Base-by-base conservation (phyloP, 208 protist species). In the Trichomonas vaginalis region DNA sequence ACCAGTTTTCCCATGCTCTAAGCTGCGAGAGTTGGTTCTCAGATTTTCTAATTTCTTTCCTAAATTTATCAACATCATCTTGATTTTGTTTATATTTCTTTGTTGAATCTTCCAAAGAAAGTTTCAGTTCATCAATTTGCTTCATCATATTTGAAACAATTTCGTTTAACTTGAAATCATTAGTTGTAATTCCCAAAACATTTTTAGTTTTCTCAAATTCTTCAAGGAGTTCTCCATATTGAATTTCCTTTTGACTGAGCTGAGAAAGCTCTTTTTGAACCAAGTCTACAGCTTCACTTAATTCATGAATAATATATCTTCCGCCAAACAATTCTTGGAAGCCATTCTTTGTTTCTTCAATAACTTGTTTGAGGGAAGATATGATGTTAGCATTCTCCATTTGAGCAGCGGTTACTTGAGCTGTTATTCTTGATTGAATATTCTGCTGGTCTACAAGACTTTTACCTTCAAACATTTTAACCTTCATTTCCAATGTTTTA, bases 1-100 rank as follows among this genome's bases (percentile, higher is more conserved):
- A 42, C 86, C 86, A 92, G n/a, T 51, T 92, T 92, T 92, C 86
- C 86, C 86, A 92, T 49, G 42, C 40, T 92, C 51, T 92, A 4
- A 92, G 46, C 17, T n/a, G 15, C 0, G 37, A 39, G 10, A 92
- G 1, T 47, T 92, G 45, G 14, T 14, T 39, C 37, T 92, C 86
- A 49, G 17, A 17, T 47, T 51, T 92, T 51, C 45, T 92, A 0
- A 42, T 48, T 39, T 92, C 86, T 48, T 39, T 23, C 37, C 32
- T 92, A 10, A 92, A 27, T 39, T 39, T 48, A 14, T 92, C 86
- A 17, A 51, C 39, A n/a, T 92, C 86, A 2, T 35, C 14, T n/a
- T 92, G 23, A 39, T 92, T 39, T 47, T 92, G 86, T 92, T 51
- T 48, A 39, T 35, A 14, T 47, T 51, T 92, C 45, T 51, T 92